A percentile compares a stretch with the other conserved stretches of the same genome.
phyloP scores from a whole-genome alignment of 2,329 filamentous ascomycete species.

The Penicillium sp. region DNA sequence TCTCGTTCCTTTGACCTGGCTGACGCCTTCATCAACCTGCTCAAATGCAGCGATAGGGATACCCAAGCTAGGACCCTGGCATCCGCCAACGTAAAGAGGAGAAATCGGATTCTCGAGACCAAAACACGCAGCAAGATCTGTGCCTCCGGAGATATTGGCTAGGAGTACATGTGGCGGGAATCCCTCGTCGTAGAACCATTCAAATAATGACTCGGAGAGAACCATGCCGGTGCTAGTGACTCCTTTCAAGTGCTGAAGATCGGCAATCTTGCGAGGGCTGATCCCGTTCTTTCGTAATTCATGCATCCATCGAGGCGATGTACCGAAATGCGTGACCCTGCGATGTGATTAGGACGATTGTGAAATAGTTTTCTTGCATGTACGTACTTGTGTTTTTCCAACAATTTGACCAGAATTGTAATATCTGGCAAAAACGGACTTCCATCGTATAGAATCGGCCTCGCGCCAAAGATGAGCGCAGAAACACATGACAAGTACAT shows the following conservation, averaged over 20 bases:
- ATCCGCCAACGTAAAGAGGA: slow-evolving; percentile 62
- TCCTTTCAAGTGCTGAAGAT: slow-evolving; percentile 59
- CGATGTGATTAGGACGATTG: not conserved
- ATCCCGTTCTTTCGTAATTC: slow-evolving; percentile 67
- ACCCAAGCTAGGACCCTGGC: slow-evolving; percentile 54
- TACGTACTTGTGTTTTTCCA: slow-evolving; percentile 47
- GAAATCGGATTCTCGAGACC: slow-evolving; percentile 62
- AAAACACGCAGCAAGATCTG: slow-evolving; percentile 59
- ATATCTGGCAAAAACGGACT: slow-evolving; percentile 72
- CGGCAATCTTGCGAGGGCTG: slow-evolving; percentile 58
- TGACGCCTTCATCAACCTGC: slow-evolving; percentile 43
- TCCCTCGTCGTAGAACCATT: slow-evolving; percentile 71
- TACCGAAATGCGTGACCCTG: slow-evolving; percentile 68
- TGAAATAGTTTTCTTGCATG: not conserved
- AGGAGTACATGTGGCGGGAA: slow-evolving; percentile 68
- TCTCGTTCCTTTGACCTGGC: slow-evolving; percentile 49
- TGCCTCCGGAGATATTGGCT: slow-evolving; percentile 73
- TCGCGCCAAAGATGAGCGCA: slow-evolving; percentile 58
- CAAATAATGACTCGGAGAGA: slow-evolving; percentile 69
- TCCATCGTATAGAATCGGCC: slow-evolving; percentile 72
- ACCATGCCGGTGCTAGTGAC: slow-evolving; percentile 79
- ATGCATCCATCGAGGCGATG: slow-evolving; percentile 71
- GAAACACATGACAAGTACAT: slow-evolving; percentile 70
- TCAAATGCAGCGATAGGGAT: slow-evolving; percentile 62
- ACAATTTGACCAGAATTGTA: slow-evolving; percentile 61